Evolutionary conservation across 192 early-diverging fungal species (phyloP).

Genomic region (Coemansia sp.): DNA sequence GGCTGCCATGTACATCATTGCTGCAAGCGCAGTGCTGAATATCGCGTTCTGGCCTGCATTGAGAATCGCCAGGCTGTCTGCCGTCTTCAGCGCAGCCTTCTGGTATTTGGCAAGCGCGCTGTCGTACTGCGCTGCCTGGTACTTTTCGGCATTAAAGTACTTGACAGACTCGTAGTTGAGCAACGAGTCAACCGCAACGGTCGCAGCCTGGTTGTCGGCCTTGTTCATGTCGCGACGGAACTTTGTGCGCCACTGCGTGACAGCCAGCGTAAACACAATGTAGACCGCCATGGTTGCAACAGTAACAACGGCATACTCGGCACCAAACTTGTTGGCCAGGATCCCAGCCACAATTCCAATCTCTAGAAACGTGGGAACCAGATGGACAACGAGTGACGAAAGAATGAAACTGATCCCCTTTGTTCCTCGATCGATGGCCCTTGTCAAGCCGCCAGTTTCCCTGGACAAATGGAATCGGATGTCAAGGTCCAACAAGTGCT

Average conservation of each 20-base stretch:
- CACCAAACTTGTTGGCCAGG: constrained; percentile 68
- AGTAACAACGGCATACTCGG: constrained; percentile 60
- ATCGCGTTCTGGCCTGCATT: constrained; percentile 97
- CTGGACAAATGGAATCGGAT: constrained; percentile 88
- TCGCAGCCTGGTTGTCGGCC: constrained; percentile 94
- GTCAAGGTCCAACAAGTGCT: constrained; percentile 86
- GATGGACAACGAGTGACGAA: constrained; percentile 91
- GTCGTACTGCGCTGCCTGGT: constrained; percentile 89
- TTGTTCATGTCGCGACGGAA: constrained; percentile 90
- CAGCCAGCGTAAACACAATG: constrained; percentile 79
- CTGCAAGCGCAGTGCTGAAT: constrained; percentile 87
- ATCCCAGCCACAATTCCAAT: constrained; percentile 93
- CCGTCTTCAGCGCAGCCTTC: constrained; percentile 86
- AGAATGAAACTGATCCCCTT: constrained; percentile 97
- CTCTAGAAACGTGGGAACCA: constrained; percentile 92
- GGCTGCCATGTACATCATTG: constrained; percentile 96
- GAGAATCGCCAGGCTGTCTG: constrained; percentile 82
- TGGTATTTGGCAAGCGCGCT: constrained; percentile 88
- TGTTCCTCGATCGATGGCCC: constrained; percentile 94
- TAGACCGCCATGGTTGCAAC: constrained; percentile 75
- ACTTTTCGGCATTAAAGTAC: constrained; percentile 91
- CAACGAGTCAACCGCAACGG: constrained; percentile 91
- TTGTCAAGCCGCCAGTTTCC: constrained; percentile 94
- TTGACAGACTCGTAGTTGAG: constrained; percentile 99
- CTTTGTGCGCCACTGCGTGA: constrained; percentile 86